Percentiles rank a stretch among this genome's conserved stretches.
Evolutionary conservation across 257 asterid genomes (phyloP).

Genomic region (Nicotiana sylvestris): DNA sequence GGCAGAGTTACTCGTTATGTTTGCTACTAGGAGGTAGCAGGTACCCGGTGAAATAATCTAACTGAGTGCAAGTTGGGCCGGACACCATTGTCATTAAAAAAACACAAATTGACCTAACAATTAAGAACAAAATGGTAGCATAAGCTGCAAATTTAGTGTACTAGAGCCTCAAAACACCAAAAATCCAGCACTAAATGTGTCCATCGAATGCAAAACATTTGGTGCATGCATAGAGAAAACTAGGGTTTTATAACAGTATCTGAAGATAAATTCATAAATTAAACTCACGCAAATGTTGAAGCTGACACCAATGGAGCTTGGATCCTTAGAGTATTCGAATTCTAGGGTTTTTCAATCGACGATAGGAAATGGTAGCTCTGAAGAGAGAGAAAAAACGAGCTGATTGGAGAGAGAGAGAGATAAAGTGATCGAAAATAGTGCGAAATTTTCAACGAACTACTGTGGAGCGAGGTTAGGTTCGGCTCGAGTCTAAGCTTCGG

Average conservation of each 20-base stretch:
- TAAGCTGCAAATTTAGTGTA: neutral
- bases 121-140: neutral
- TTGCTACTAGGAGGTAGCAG: neutral
- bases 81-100: neutral
- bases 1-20: neutral
- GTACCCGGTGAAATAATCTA: neutral
- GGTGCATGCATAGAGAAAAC: neutral
- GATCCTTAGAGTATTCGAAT: slow-evolving; percentile 5
- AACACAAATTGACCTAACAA: neutral
- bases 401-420: neutral
- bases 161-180: neutral
- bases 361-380: neutral
- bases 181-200: neutral
- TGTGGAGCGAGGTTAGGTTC: neutral
- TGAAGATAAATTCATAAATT: neutral
- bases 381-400: neutral
- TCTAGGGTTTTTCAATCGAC: slow-evolving; percentile 9
- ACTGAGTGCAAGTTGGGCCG: neutral
- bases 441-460: slow-evolving; percentile 9
- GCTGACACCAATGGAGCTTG: neutral
- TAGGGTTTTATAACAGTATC: slow-evolving; percentile 7
- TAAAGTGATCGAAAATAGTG: slow-evolving; percentile 7
- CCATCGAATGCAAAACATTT: neutral
- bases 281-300: slow-evolving; percentile 1
- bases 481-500: neutral